phyloP scores from a whole-genome alignment of 306 rosid species.

The Rubus idaeus region DNA sequence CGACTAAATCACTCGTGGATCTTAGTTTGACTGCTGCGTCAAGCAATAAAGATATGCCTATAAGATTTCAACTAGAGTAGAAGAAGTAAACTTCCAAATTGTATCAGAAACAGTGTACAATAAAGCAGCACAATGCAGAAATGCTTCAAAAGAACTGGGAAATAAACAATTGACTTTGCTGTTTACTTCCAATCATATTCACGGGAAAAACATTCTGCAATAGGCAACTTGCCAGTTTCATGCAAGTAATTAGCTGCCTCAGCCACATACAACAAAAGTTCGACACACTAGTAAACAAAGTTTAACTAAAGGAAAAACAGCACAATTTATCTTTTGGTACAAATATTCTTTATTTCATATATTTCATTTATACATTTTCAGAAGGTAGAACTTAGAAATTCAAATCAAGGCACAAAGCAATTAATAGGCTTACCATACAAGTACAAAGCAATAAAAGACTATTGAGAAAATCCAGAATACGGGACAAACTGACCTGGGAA shows the following conservation, averaged over 20 bases:
- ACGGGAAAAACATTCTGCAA: neutral
- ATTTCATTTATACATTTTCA: neutral
- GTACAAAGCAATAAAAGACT: neutral
- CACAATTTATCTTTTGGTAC: neutral
- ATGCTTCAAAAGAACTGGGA: neutral
- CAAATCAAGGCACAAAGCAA: neutral
- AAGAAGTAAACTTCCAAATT: neutral
- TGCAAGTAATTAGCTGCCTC: neutral
- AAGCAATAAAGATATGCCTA: slow-evolving; percentile 22
- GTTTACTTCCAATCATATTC: too few relatives aligned
- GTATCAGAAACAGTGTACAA: neutral
- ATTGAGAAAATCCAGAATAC: neutral
- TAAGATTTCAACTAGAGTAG: slow-evolving; percentile 16
- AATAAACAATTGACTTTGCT: neutral
- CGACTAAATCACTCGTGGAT: slow-evolving; percentile 24
- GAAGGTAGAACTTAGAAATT: neutral
- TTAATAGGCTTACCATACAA: neutral
- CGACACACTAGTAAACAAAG: neutral
- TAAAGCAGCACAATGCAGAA: neutral
- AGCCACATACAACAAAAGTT: neutral
- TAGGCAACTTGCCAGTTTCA: neutral
- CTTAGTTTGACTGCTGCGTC: slow-evolving; percentile 55
- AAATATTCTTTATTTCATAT: neutral
- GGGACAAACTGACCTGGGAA: slow-evolving; percentile 36
- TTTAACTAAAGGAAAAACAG: neutral